Conservation (phyloP, 495 filamentous ascomycete genomes). For the Tuber microsphaerosporum region DNA sequence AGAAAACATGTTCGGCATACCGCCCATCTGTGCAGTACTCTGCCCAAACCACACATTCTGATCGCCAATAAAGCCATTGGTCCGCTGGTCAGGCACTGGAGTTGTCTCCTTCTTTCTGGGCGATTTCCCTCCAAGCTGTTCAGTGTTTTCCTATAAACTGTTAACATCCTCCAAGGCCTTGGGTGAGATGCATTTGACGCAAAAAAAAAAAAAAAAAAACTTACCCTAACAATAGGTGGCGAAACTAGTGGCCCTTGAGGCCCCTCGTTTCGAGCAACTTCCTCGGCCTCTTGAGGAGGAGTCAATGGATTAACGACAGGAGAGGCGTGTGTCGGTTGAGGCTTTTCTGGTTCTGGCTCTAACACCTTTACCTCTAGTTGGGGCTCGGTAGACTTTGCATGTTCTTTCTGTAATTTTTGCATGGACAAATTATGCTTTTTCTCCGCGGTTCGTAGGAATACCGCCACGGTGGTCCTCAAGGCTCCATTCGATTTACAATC, state of each 20-base stretch:
- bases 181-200: neutral
- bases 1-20: constrained; percentile 38
- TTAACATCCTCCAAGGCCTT: constrained; percentile 10
- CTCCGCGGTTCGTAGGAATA: constrained; percentile 77
- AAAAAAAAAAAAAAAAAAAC: constrained; percentile 8
- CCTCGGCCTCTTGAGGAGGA: constrained; percentile 30
- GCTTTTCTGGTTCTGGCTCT: constrained; percentile 26
- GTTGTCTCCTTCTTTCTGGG: constrained; percentile 28
- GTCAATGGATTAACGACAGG: constrained; percentile 32
- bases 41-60: constrained; percentile 35
- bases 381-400: constrained; percentile 19
- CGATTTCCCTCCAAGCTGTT: constrained; percentile 19
- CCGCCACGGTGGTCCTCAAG: constrained; percentile 77
- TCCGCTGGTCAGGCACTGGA: constrained; percentile 35
- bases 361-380: constrained; percentile 19
- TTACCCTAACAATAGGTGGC: constrained; percentile 2
- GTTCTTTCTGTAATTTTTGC: constrained; percentile 51
- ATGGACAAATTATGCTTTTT: constrained; percentile 64
- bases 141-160: constrained; percentile 18
- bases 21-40: constrained; percentile 21
- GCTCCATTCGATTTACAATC: constrained; percentile 84
- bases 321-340: constrained; percentile 16
- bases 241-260: constrained; percentile 11
- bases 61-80: constrained; percentile 31
- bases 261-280: constrained; percentile 16